Evolutionary conservation across 2,329 filamentous ascomycete genomes (phyloP).

Genomic region (Fusarium staphyleae): DNA sequence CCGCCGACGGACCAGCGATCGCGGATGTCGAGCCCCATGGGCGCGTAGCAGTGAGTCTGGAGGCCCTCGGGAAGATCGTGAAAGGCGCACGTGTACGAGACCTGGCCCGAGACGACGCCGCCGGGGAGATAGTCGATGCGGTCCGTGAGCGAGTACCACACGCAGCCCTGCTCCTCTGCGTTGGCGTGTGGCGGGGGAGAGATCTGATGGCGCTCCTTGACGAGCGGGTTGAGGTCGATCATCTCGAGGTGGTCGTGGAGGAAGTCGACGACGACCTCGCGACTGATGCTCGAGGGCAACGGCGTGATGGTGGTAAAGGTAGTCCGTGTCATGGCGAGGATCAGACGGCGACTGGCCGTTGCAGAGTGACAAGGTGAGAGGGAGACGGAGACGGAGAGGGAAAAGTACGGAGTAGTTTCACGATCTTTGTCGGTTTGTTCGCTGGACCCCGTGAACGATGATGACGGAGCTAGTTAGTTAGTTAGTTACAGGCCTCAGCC

Average conservation of each 20-base stretch:
- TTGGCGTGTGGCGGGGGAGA: constrained; percentile 70
- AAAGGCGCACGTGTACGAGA: constrained; percentile 83
- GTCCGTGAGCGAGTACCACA: constrained; percentile 84
- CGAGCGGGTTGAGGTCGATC: constrained; percentile 87
- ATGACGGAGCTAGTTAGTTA: constrained; percentile 1
- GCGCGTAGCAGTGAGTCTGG: constrained; percentile 84
- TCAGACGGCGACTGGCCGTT: neutral
- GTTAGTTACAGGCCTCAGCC: neutral
- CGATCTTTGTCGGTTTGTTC: neutral
- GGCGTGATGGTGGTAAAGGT: constrained; percentile 82
- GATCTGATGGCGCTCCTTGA: constrained; percentile 74
- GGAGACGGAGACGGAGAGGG: constrained; percentile 14
- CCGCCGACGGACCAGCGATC: constrained; percentile 81
- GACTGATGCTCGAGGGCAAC: constrained; percentile 71
- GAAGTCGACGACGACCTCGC: constrained; percentile 75
- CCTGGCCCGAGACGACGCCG: constrained; percentile 67
- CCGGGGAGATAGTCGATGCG: constrained; percentile 78
- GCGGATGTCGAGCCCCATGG: constrained; percentile 79
- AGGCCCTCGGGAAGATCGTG: constrained; percentile 75
- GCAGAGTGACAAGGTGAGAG: constrained; percentile 12
- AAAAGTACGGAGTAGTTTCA: neutral
- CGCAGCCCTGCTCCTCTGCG: constrained; percentile 73
- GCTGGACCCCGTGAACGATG: neutral
- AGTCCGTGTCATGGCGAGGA: constrained; percentile 51
- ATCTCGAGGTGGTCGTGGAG: constrained; percentile 82